phyloP scores from a whole-genome alignment of 2,329 filamentous ascomycete genomes.

The Fusarium nanum region DNA sequence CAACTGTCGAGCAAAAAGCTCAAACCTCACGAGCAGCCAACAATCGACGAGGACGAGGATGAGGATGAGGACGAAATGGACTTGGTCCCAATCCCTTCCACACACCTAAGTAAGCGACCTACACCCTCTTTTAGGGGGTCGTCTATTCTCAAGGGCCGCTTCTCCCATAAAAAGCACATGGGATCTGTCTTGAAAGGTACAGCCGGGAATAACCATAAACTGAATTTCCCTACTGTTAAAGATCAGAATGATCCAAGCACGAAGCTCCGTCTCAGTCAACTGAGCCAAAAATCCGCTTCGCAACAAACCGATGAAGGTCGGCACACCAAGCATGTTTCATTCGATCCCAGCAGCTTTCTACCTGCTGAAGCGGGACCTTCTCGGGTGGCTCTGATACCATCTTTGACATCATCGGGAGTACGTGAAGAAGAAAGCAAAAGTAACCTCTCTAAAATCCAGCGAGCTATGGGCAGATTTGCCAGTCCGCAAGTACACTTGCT shows the following conservation, averaged over 20 bases:
- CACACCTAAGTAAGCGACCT: conserved; percentile 1
- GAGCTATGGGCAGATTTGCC: conserved; percentile 26
- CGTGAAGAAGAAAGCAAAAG: conserved; percentile 13
- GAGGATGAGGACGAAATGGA: background rate
- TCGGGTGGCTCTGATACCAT: conserved; percentile 24
- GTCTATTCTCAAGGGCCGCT: conserved; percentile 10
- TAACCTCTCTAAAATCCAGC: conserved; percentile 23
- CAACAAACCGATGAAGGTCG: conserved; percentile 59
- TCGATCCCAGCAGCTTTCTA: conserved; percentile 33
- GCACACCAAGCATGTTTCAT: conserved; percentile 40
- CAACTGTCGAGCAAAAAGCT: conserved; percentile 15
- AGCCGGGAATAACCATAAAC: conserved; percentile 52
- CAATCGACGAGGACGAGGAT: background rate
- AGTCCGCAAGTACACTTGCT: conserved; percentile 39
- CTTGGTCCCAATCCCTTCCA: conserved; percentile 26
- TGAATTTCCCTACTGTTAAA: conserved; percentile 82
- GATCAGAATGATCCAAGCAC: conserved; percentile 75
- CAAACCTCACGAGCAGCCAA: background rate
- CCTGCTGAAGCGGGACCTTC: conserved; percentile 3
- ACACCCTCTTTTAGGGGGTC: conserved; percentile 3
- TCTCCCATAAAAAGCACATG: background rate
- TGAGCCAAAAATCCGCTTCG: conserved; percentile 57
- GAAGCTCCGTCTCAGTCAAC: conserved; percentile 73
- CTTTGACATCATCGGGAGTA: conserved; percentile 24
- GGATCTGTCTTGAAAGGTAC: conserved; percentile 10